Evolutionary conservation across 2,329 filamentous ascomycete genomes (phyloP), one percentile per base, ranked within the genome.

Genomic region (Epichloe brachyelytri): DNA sequence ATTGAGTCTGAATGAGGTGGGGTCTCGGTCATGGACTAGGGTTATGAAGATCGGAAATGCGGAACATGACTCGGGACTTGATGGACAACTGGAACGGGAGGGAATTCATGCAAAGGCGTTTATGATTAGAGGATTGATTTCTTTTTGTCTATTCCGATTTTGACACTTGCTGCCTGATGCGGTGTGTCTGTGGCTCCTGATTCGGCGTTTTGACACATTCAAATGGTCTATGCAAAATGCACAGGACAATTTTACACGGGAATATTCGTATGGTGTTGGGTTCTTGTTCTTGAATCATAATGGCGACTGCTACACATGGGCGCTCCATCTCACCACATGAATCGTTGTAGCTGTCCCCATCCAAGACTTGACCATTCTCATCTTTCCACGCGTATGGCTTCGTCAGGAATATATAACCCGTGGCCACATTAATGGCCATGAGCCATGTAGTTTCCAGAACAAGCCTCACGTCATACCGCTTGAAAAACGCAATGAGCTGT

Each of bases 351-450:
- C 17, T 70, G 71, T 3, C 80, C 0, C 62, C 70, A 44, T 82
- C 78, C 34, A 79, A 69, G 3, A 78, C 44, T 5, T 60, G 66
- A 8, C 78, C 79, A 26, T 76, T 71, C 49, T 72, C 71, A 1
- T 69, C 65, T 57, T 63, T 66, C 86, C 88, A 93, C 51, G 74
- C 65, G 56, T 87, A 93, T 0, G 80, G 81, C 59, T 74, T 74
- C 51, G 72, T 72, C 49, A 93, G 62, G 62, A 93, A 94, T 3
- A 88, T 70, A 61, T 83, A 86, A 56, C 83, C 82, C 3, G 86
- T 88, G 0, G 63, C 73, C 1, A 63, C 62, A 62, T 90, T 88
- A 50, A 93, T 74, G 3, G 67, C 60, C 33, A 83, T 53, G 58
- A 86, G 83, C 85, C 86, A 91, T 0, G 68, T 51, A 3, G 83